Evolutionary conservation across 1,284 basidiomycete species (phyloP), one percentile per base, ranked within the genome.

Genomic region (Laetiporus sulphureus): DNA sequence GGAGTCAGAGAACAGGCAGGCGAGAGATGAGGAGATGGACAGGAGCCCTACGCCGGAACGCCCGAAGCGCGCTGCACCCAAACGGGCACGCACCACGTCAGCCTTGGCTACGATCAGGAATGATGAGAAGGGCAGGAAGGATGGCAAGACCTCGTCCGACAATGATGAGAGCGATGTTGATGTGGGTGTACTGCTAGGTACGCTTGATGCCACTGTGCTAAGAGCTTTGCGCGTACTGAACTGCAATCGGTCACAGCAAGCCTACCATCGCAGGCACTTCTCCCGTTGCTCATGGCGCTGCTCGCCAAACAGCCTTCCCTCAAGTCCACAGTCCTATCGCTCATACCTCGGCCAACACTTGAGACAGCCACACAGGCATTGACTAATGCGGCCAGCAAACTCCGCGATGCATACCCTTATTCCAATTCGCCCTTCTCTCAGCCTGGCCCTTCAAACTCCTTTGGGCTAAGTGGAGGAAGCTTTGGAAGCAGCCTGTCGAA

Each of bases 361-460:
- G 81, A 86, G 23, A 78, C 73, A 20, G 86, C 84, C 15, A 60
- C 78, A 21, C 74, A 84, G 53, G 77, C 78, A n/a, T 62, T 90
- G 27, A 71, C 72, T 30, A 72, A 71, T 46, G 78, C 83, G 16
- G 75, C 81, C 25, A 79, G 75, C 65, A 83, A 79, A 57, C 69
- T 90, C 30, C 75, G 76, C 36, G 85, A 89, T 42, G 82, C 85
- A 15, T 86, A 85, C 57, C 86, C 86, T 6, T 90, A 87, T 60
- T 87, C 86, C 2, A 79, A 68, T 38, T 50, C 66, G 2, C 52
- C 68, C 4, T 65, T 66, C 40, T 57, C 65, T 5, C 67, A 68
- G 25, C 45, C 58, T 15, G 46, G 55, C 3, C 23, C 55, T n/a
- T 45, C 58, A 4, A 46, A 57, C 6, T 39, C 51, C 16, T 51